Conservation (phyloP, 371 early-diverging fungal genomes). For the Gilbertella persicaria region DNA sequence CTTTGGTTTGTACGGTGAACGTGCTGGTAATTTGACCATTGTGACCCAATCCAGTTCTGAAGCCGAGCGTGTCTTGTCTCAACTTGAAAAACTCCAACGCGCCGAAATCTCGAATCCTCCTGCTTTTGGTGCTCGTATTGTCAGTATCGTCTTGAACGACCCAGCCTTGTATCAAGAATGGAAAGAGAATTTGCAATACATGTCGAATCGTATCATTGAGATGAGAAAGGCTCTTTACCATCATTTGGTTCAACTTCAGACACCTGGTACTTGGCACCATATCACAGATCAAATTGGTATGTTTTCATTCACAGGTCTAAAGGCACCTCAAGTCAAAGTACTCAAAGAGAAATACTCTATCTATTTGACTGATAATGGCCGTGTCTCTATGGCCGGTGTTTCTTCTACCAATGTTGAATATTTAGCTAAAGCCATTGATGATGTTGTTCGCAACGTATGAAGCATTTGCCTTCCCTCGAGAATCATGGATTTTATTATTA, state of each 20-base stretch:
- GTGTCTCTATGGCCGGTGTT: conserved; percentile 95
- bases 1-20: conserved; percentile 96
- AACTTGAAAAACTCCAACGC: conserved; percentile 82
- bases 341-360: conserved; percentile 87
- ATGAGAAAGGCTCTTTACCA: conserved; percentile 80
- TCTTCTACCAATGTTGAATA: conserved; percentile 82
- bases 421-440: conserved; percentile 81
- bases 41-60: conserved; percentile 61
- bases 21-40: conserved; percentile 83
- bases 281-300: conserved; percentile 95
- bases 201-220: conserved; percentile 86
- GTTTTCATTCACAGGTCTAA: conserved; percentile 94
- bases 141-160: conserved; percentile 80
- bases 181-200: conserved; percentile 75
- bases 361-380: conserved; percentile 92
- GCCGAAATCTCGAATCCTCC: conserved; percentile 91
- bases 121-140: conserved; percentile 88
- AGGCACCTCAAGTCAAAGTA: conserved; percentile 67
- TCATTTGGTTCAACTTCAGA: conserved; percentile 66
- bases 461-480: too few species aligned
- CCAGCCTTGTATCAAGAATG: conserved; percentile 81
- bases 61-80: conserved; percentile 67
- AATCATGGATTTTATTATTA: too few species aligned
- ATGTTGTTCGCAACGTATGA: conserved; percentile 64
- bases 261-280: conserved; percentile 95